Base-by-base conservation (phyloP, 305 asterid genomes). In the Stenogyne calaminthoides region DNA sequence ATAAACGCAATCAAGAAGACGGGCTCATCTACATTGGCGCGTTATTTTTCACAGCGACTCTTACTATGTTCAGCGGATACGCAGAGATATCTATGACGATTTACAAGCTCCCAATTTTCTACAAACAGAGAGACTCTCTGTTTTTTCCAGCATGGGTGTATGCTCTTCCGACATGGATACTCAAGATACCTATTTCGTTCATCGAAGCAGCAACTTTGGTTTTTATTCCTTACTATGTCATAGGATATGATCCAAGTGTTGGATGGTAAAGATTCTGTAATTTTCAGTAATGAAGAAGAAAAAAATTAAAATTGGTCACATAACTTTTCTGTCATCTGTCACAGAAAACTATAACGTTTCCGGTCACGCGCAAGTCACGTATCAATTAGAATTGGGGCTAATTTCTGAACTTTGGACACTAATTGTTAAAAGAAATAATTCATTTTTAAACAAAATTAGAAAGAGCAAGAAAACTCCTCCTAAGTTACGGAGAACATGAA, bases 111-210 rank as follows among this genome's bases (percentile, higher is more conserved):
- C 81, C 86, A 0, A 59, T 81, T 22, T 76, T 79, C 16, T 79
- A 78, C 67, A 83, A 83, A 71, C 85, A 83, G 7, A 47, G 85
- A 14, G 76, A 80, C 67, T 61, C 72, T 57, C 74, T 70, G 32
- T 83, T 83, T 34, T 83, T 70, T 22, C 87, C 87, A 2, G n/a
- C 84, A 2, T 80, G 84, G 82, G 75, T 58, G 1, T 83, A 83
- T 51, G 82, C 83, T 54, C 65, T 83, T 9, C 84, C 87, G 12
- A 9, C 61, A 14, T 83, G 87, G 87, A 71, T 83, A 32, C 71
- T 75, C 32, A 71, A 55, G 70, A 76, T 83, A 15, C 84, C 87
- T 10, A 55, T 77, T 49, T 74, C 81, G 2, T 16, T 78, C 52
- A 32, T 80, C 20, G 85, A 83, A 69, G 60, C 63, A 3, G 81